Percentiles rank a stretch among this genome's conserved stretches.
Conservation (phyloP, 139 green algal genomes). For the Deuterostichococcus epilithicus region DNA sequence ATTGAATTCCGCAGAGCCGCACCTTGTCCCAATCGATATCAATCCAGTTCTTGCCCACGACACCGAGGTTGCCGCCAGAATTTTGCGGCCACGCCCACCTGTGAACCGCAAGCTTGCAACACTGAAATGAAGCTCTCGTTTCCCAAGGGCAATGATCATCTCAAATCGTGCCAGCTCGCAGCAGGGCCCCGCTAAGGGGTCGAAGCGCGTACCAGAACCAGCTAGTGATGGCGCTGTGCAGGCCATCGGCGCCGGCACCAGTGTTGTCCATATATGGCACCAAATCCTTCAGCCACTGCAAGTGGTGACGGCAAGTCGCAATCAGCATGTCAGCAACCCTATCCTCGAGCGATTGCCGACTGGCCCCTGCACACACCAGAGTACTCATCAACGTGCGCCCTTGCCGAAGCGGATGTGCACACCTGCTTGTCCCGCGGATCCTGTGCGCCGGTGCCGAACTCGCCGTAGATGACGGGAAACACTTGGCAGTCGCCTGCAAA, state of each 20-base stretch:
- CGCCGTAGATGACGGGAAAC: conserved; percentile 41
- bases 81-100: conserved; percentile 36
- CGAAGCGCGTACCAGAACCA: neutral
- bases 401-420: too few relatives aligned
- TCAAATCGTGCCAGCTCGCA: too few relatives aligned
- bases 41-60: neutral
- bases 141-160: too few relatives aligned
- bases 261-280: neutral
- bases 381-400: neutral
- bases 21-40: neutral
- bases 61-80: conserved; percentile 24
- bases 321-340: too few relatives aligned
- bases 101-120: too few relatives aligned
- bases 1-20: too few relatives aligned
- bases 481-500: conserved; percentile 14
- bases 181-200: too few relatives aligned
- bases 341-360: too few relatives aligned
- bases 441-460: conserved; percentile 33
- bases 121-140: too few relatives aligned
- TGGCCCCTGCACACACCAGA: too few relatives aligned
- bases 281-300: neutral
- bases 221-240: neutral
- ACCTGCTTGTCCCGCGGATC: conserved; percentile 1
- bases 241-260: neutral
- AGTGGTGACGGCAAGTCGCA: too few relatives aligned